A percentile compares a stretch with the other conserved stretches of the same genome.
Conservation (phyloP, 805 yeast genomes). For the Candida pseudoglaebosa region DNA sequence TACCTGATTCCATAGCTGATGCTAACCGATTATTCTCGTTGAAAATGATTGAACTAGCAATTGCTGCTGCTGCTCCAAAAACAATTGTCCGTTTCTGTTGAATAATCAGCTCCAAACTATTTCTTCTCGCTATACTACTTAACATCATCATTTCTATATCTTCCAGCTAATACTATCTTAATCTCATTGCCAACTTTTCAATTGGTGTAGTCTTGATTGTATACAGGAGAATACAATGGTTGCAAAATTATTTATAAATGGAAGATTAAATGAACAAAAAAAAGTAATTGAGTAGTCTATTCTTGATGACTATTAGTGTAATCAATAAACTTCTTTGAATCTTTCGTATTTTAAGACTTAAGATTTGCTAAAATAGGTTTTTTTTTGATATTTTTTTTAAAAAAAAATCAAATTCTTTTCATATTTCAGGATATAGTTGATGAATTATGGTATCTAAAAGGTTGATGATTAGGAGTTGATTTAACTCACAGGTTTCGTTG, state of each 20-base stretch:
- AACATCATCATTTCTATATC: too few species aligned
- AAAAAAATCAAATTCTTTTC: too few species aligned
- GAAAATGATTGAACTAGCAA: conserved; percentile 29
- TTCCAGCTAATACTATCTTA: too few species aligned
- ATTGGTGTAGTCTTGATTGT: neutral
- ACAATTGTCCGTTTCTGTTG: conserved; percentile 5
- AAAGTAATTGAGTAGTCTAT: too few species aligned
- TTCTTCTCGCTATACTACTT: neutral
- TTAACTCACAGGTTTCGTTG: conserved; percentile 13
- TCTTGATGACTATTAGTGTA: too few species aligned
- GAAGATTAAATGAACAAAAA: too few species aligned
- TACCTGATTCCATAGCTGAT: conserved; percentile 52
- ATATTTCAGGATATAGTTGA: conserved; percentile 22
- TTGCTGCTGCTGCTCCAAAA: conserved; percentile 11
- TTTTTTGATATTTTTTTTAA: too few species aligned
- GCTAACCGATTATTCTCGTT: conserved; percentile 52
- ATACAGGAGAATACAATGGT: neutral
- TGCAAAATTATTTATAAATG: neutral
- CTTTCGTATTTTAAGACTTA: too few species aligned
- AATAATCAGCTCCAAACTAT: neutral
- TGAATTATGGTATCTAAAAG: conserved; percentile 20
- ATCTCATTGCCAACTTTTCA: too few species aligned
- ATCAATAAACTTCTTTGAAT: too few species aligned
- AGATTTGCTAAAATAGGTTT: too few species aligned
- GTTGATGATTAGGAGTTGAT: conserved; percentile 18